These are phyloP conservation scores for Phytopythium mirpurense DNA, from an alignment of 352 stramenopile genomes.

Conservation along the genomic window DNA sequence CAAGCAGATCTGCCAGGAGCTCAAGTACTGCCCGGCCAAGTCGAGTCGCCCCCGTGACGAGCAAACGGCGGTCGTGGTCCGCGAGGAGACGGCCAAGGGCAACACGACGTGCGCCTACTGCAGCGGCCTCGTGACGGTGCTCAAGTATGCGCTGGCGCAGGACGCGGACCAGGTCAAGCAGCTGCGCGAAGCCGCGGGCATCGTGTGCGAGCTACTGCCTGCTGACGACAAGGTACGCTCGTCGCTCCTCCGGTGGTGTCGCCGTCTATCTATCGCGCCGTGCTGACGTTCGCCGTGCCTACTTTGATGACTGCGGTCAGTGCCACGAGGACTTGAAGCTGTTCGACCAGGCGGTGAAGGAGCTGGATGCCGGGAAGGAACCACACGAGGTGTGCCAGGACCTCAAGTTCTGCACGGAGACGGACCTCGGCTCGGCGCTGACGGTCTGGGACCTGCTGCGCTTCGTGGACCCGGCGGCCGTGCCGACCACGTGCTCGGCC, in stretches of 20 bases:
- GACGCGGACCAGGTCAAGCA: constrained; percentile 58
- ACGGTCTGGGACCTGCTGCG: constrained; percentile 28
- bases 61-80: constrained; percentile 1
- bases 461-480: constrained; percentile 33
- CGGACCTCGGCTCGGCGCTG: constrained; percentile 12
- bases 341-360: constrained; percentile 47
- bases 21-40: constrained; percentile 46
- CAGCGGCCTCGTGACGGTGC: constrained; percentile 51
- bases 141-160: constrained; percentile 48
- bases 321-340: constrained; percentile 64
- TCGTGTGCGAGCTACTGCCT: constrained; percentile 62
- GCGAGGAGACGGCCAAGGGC: constrained; percentile 12
- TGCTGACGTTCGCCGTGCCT: too few species aligned
- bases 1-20: constrained; percentile 53
- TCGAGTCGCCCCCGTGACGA: constrained; percentile 1
- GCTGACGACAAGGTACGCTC: constrained; percentile 43
- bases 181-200: constrained; percentile 51
- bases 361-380: constrained; percentile 49
- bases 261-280: too few species aligned
- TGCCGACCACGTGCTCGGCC: constrained; percentile 35
- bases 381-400: constrained; percentile 52
- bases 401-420: constrained; percentile 40
- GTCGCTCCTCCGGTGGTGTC: too few species aligned
- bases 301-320: constrained; percentile 20
- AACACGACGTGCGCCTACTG: constrained; percentile 59